Evolutionary conservation across 164 flowering plant genomes (phyloP), one percentile per base, ranked within the genome.

Genomic region (Stephania cephalantha): DNA sequence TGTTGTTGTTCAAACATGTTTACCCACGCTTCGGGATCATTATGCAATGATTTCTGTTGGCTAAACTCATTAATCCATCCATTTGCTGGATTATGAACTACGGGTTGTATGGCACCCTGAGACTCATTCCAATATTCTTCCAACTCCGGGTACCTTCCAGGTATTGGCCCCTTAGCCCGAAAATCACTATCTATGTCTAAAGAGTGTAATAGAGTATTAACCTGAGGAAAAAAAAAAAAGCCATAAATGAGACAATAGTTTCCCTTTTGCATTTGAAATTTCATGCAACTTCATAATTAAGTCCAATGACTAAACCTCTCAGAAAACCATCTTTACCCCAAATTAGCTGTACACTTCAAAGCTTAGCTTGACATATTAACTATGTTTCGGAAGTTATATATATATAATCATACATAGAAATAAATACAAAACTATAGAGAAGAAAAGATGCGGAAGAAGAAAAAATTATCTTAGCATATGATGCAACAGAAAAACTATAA

Each of bases 91-190:
- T 77, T 88, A 80, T 87, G 74, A 45, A 63, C 52, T 63, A 76
- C 81, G 75, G 87, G 81, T 71, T 67, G 78, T 77, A 76, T 25
- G 5, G 83, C 31, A 74, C 85, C 87, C 81, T 91, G 97, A 18
- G 95, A 90, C 81, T 95, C 99, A 81, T 87, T 93, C 99, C 99
- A 95, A 69, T 90, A 87, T 69, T 86, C 90, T 78, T 94, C 97
- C 78, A 96, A 65, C 84, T 94, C 99, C 5, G 86, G 84, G 73
- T 70, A 85, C 84, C 91, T 84, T 31, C 94, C 91, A 81, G 88
- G 94, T 35, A 86, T 55, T 68, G 84, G 86, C 25, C 90, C 89
- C 81, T 85, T 89, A 10, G 83, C 84, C 74, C 80, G 85, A 71
- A 82, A 73, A 80, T 89, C 88, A 81, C 71, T 81, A 68, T 93